Evolutionary conservation across 176 grass and related monocot genomes (phyloP).

Genomic region (maize (Zea mays)): DNA sequence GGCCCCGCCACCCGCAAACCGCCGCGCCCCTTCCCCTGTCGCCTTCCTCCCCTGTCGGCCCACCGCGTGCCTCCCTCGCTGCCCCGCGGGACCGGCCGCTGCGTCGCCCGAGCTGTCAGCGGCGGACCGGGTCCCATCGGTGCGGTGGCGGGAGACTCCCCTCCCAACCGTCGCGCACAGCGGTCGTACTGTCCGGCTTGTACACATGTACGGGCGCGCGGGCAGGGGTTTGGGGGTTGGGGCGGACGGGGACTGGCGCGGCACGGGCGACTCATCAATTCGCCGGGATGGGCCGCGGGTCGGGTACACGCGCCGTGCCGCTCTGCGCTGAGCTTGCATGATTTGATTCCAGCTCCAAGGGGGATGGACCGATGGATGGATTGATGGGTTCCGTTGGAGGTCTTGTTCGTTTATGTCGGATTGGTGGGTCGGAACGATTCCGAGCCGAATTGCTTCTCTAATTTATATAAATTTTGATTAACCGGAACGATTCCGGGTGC

Average conservation of each 20-base stretch:
- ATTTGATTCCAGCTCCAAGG: conserved; percentile 25
- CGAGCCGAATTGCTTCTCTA: too few species aligned
- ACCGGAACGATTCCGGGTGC: too few species aligned
- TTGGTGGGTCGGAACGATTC: too few species aligned
- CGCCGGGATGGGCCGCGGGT: conserved; percentile 34
- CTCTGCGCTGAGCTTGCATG: background rate
- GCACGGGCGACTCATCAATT: conserved; percentile 4
- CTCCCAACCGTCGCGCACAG: conserved; percentile 24
- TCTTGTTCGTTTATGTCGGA: too few species aligned
- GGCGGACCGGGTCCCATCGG: accelerated
- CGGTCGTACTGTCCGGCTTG: conserved; percentile 54
- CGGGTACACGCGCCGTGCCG: background rate
- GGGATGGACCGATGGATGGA: conserved; percentile 27
- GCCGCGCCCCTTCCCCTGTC: conserved; percentile 29
- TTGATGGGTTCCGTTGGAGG: background rate
- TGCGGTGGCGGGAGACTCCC: accelerated
- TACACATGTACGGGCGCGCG: conserved; percentile 48
- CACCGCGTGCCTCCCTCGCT: accelerated
- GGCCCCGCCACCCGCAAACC: conserved; percentile 34
- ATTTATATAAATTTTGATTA: too few species aligned
- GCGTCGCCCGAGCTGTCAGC: accelerated
- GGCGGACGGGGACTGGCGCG: conserved; percentile 14
- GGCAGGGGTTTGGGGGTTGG: too few species aligned
- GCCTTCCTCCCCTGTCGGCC: background rate
- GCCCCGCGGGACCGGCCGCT: accelerated